Evolutionary conservation across 2,329 filamentous ascomycete species (phyloP).

Genomic region (Ophiosphaerella korrae): DNA sequence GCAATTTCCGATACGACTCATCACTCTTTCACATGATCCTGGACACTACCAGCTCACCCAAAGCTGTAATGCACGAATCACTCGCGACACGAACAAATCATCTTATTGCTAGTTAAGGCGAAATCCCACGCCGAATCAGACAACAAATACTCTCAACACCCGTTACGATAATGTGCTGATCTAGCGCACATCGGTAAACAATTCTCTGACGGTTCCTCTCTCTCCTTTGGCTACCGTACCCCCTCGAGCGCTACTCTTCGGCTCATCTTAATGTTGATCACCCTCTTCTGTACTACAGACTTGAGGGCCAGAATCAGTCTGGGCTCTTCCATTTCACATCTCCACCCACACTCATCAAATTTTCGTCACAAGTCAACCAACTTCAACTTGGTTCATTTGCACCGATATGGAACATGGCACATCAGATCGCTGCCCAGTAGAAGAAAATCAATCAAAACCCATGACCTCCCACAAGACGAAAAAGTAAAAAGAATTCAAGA

Average conservation of each 20-base stretch:
- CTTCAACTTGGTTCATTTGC: background rate
- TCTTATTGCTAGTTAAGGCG: background rate
- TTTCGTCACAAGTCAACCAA: background rate
- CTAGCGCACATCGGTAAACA: conserved; percentile 7
- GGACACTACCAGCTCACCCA: conserved; percentile 13
- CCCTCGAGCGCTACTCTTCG: conserved; percentile 25
- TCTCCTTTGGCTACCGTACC: conserved; percentile 26
- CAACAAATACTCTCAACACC: background rate
- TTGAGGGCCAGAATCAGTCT: conserved; percentile 37
- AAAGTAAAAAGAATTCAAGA: conserved; percentile 23
- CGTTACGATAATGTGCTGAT: conserved; percentile 4
- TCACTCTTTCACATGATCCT: conserved; percentile 11
- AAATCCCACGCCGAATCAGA: background rate
- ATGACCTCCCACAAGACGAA: conserved; percentile 14
- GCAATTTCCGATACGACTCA: conserved; percentile 13
- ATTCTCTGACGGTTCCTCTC: conserved; percentile 25
- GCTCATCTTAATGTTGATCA: conserved; percentile 41
- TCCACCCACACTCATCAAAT: background rate
- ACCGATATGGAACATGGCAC: background rate
- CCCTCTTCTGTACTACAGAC: conserved; percentile 17
- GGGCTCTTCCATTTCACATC: conserved; percentile 8
- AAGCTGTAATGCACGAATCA: conserved; percentile 8
- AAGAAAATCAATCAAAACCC: conserved; percentile 28
- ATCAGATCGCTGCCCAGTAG: conserved; percentile 15
- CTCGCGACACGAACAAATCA: conserved; percentile 7